These are phyloP conservation scores for Sarocladium kiliense DNA, from an alignment of 2,329 filamentous ascomycete species.

Conservation along the genomic window DNA sequence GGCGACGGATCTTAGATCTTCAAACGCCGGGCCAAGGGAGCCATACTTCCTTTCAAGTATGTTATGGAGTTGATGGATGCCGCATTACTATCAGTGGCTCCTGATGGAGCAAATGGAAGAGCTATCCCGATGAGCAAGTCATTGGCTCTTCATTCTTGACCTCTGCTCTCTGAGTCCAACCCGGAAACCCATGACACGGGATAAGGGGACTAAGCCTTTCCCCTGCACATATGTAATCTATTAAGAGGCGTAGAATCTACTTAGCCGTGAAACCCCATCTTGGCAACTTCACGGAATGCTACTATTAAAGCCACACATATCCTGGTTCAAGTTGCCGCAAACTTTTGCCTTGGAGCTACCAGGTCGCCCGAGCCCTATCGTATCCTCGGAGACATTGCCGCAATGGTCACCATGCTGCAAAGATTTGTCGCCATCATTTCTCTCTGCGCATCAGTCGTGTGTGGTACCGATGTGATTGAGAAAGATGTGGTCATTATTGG, in stretches of 20 bases:
- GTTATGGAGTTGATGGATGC: too few relatives aligned
- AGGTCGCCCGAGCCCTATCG: too few relatives aligned
- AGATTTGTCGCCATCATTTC: not conserved
- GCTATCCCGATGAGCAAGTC: too few relatives aligned
- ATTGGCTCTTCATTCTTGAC: too few relatives aligned
- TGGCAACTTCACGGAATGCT: not conserved
- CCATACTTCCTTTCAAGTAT: too few relatives aligned
- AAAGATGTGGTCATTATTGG: conserved; percentile 31
- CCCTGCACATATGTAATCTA: not conserved
- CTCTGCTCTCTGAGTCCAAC: too few relatives aligned
- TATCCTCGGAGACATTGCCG: too few relatives aligned
- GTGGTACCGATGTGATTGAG: conserved; percentile 10
- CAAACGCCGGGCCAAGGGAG: not conserved
- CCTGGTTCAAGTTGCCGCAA: not conserved
- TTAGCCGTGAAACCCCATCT: not conserved
- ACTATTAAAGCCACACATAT: not conserved
- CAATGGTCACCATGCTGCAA: not conserved
- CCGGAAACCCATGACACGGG: too few relatives aligned
- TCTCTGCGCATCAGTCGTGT: not conserved
- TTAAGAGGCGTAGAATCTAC: not conserved
- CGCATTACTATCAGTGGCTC: too few relatives aligned
- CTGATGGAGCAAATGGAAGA: too few relatives aligned
- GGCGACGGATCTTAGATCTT: not conserved
- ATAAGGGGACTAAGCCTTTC: not conserved
- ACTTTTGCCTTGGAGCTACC: not conserved